These are phyloP conservation scores for Fraxinus angustifolia DNA, from an alignment of 305 asterid species.

Conservation along the genomic window DNA sequence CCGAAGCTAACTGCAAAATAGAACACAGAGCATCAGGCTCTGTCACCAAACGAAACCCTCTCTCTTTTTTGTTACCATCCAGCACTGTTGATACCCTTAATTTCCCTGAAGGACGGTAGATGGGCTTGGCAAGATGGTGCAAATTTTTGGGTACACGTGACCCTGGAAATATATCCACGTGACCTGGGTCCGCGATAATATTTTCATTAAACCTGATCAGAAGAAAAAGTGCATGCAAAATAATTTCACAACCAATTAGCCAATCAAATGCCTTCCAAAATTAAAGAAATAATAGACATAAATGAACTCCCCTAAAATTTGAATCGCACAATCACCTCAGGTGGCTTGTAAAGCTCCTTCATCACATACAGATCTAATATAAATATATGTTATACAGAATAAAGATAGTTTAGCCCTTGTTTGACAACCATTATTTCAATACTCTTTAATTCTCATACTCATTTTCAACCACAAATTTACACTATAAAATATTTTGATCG, in stretches of 20 bases:
- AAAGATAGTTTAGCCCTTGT: not conserved
- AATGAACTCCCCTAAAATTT: not conserved
- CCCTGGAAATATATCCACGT: conserved; percentile 92
- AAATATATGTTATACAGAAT: not conserved
- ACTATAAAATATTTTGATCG: too few relatives aligned
- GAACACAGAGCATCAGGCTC: conserved; percentile 64
- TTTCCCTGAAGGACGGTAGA: conserved; percentile 50
- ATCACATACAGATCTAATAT: not conserved
- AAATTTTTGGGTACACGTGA: conserved; percentile 68
- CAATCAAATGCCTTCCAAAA: not conserved
- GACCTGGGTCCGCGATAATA: conserved; percentile 87
- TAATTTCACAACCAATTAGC: conserved; percentile 19
- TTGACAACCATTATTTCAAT: too few relatives aligned
- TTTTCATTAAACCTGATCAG: conserved; percentile 84
- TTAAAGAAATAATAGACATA: not conserved
- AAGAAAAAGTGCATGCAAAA: conserved; percentile 27
- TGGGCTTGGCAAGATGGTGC: conserved; percentile 73
- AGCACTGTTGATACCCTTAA: conserved; percentile 35
- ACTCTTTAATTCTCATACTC: too few relatives aligned
- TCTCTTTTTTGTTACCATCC: conserved; percentile 41
- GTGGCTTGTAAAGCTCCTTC: conserved; percentile 1
- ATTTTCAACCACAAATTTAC: too few relatives aligned
- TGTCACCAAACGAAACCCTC: conserved; percentile 71
- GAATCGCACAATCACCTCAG: conserved; percentile 1
- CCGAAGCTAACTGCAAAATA: conserved; percentile 72